Evolutionary conservation across 1,284 basidiomycete genomes (phyloP), one percentile per base, ranked within the genome.

Genomic region (Thelephora terrestris): DNA sequence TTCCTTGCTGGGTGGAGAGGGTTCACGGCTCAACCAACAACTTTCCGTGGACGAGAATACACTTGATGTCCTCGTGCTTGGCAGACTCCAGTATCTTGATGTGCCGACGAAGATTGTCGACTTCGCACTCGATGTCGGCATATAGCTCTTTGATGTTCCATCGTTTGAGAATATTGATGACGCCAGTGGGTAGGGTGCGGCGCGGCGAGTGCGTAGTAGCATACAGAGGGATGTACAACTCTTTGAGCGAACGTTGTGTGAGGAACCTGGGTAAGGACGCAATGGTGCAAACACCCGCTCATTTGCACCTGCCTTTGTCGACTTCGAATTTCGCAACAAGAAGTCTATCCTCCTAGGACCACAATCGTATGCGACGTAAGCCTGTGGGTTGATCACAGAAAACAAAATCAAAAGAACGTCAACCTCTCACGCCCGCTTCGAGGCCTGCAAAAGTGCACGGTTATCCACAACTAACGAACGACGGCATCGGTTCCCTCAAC

Each of bases 51-150:
- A 83, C 65, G 53, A 89, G 82, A n/a, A 65, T 68, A 24, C 78
- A 69, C 37, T 71, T 67, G 18, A 92, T 37, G 1, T 71, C 73
- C 16, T 72, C 68, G 18, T 70, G 57, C 53, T 71, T 72, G 1
- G 79, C 82, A 10, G 81, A 64, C 39, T 76, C 62, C 57, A 83
- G 77, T 1, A 88, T 60, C 42, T 74, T 58, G 24, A 85, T 73
- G 61, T 97, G 91, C 27, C 92, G 73, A 43, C 87, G 74, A n/a
- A 95, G 73, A 63, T 96, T 92, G 57, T 97, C 93, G 1, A 96
- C 78, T 67, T 95, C 91, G 59, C 96, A 90, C 60, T 95, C 91
- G 39, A 94, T 80, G 57, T 96, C 96, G 21, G 78, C 89, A 56
- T 79, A 93, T 1, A 96, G 47, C 29, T 70, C 71, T 0, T 67